A percentile compares a stretch with the other conserved stretches of the same genome.
phyloP scores from a whole-genome alignment of 163 green algal species.

The Chlorella variabilis region DNA sequence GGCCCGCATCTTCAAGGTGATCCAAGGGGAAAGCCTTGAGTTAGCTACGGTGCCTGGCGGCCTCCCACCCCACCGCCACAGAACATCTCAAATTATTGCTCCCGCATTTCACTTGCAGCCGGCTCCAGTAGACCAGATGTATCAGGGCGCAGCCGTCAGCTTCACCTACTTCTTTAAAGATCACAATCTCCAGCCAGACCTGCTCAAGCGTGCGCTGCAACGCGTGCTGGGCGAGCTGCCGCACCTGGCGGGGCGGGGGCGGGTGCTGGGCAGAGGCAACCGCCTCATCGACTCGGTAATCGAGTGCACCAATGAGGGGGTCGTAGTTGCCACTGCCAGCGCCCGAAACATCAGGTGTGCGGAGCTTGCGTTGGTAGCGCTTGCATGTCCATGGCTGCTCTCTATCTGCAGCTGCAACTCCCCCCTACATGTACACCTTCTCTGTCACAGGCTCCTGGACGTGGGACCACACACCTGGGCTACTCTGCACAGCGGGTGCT shows the following conservation, averaged over 20 bases:
- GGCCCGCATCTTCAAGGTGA: background rate
- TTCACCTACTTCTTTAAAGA: background rate
- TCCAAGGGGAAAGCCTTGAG: background rate
- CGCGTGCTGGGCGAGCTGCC: background rate
- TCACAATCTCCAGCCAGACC: background rate
- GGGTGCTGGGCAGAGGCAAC: background rate
- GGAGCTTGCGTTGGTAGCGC: no score
- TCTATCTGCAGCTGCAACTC: background rate
- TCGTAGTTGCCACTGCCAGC: background rate
- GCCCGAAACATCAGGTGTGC: background rate
- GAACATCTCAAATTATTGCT: no score
- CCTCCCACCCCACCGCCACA: no score
- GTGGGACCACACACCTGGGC: background rate
- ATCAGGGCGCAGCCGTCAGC: background rate
- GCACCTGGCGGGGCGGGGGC: background rate
- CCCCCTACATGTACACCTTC: background rate
- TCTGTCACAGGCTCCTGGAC: background rate
- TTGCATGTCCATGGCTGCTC: no score
- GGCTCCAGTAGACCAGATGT: background rate
- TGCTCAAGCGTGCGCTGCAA: background rate
- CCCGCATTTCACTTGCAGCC: background rate
- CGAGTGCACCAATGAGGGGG: constrained; percentile 7
- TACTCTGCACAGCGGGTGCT: background rate
- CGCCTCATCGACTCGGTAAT: background rate
- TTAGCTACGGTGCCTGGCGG: no score